Conservation (phyloP, 306 rosid species). For the Begonia loranthoides region DNA sequence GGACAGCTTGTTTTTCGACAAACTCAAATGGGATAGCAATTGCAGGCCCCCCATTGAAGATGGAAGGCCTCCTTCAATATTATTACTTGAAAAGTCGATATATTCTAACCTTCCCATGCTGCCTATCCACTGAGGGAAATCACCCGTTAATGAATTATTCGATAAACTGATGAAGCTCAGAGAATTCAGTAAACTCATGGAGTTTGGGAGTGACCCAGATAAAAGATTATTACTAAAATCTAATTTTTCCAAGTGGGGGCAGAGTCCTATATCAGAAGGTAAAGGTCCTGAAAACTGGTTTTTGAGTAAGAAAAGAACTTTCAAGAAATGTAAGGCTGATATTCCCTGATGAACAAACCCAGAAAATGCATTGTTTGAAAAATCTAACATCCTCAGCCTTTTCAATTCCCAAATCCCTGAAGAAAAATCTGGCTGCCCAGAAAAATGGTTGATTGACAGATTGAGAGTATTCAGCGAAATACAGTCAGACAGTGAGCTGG, state of each 20-base stretch:
- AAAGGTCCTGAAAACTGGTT: slow-evolving; percentile 60
- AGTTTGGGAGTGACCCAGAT: slow-evolving; percentile 39
- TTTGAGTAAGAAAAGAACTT: slow-evolving; percentile 30
- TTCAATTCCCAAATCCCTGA: slow-evolving; percentile 45
- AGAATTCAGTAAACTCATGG: slow-evolving; percentile 29
- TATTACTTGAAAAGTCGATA: slow-evolving; percentile 54
- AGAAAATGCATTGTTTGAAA: slow-evolving; percentile 50
- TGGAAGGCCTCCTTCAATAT: slow-evolving; percentile 40
- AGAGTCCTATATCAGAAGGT: slow-evolving; percentile 56
- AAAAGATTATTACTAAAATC: slow-evolving; percentile 56
- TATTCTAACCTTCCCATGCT: slow-evolving; percentile 38
- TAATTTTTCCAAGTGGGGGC: slow-evolving; percentile 41
- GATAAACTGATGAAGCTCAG: slow-evolving; percentile 28
- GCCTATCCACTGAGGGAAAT: slow-evolving; percentile 62
- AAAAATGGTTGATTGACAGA: slow-evolving; percentile 45
- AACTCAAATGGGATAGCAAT: slow-evolving; percentile 31
- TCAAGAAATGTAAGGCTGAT: slow-evolving; percentile 46
- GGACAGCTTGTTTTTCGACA: slow-evolving; percentile 42
- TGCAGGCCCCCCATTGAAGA: slow-evolving; percentile 33
- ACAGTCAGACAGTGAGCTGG: slow-evolving; percentile 43
- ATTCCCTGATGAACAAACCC: slow-evolving; percentile 44
- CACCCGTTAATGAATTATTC: slow-evolving; percentile 35
- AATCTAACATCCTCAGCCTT: slow-evolving; percentile 63
- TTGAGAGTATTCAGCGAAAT: slow-evolving; percentile 38
- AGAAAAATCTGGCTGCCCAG: slow-evolving; percentile 37